These are phyloP conservation scores for Phytopythium sindhum DNA, from an alignment of 352 stramenopile genomes.

Conservation along the genomic window DNA sequence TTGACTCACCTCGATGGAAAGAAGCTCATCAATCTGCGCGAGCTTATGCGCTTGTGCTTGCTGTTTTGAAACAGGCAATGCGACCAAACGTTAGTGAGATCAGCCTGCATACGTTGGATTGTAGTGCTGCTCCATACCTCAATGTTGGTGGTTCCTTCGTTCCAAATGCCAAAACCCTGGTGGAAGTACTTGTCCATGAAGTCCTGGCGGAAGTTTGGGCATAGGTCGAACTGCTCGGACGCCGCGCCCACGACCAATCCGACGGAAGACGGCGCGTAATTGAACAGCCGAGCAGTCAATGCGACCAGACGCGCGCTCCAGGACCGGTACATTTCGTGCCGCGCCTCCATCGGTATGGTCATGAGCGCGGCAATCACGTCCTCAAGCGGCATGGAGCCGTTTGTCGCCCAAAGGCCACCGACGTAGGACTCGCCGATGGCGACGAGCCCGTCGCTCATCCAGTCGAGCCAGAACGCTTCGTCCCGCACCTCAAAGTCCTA, in stretches of 20 bases:
- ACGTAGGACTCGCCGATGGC: conserved; percentile 84
- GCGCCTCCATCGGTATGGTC: conserved; percentile 77
- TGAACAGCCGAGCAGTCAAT: conserved; percentile 70
- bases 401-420: conserved; percentile 63
- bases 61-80: conserved; percentile 8
- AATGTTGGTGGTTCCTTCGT: conserved; percentile 35
- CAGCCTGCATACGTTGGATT: neutral
- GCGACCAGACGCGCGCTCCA: conserved; percentile 78
- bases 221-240: conserved; percentile 75
- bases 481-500: conserved; percentile 80
- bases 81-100: neutral
- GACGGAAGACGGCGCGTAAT: conserved; percentile 67
- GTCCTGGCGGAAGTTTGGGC: conserved; percentile 52
- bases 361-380: conserved; percentile 71
- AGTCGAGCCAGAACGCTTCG: conserved; percentile 82
- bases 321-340: conserved; percentile 84
- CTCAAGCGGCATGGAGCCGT: conserved; percentile 52
- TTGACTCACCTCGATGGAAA: conserved; percentile 48
- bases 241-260: conserved; percentile 64
- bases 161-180: conserved; percentile 76
- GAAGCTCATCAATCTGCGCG: conserved; percentile 50
- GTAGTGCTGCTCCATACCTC: conserved; percentile 16
- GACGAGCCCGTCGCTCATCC: conserved; percentile 83
- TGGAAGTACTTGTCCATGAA: conserved; percentile 83
- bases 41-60: conserved; percentile 72